Base-by-base conservation (phyloP, 1,284 basidiomycete species). In the Moesziomyces aphidis region DNA sequence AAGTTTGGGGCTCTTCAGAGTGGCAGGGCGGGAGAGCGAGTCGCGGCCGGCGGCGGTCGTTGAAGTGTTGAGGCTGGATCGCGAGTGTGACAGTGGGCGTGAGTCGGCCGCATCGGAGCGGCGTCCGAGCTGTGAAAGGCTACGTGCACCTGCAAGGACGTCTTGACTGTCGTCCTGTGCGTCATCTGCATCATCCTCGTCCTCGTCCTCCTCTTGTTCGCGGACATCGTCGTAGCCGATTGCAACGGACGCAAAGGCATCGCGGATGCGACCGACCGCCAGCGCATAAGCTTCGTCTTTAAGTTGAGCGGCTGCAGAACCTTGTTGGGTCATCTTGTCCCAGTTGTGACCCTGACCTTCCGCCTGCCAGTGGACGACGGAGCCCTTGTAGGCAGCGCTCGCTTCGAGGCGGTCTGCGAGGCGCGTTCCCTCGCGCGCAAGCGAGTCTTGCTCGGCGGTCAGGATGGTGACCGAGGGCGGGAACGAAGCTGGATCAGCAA, bases 261-360 rank as follows among this genome's bases (percentile, higher is more conserved):
- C 61, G 8, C 72, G 47, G 17, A 78, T 56, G 19, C 71, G 49
- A n/a, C 50, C n/a, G 5, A 68, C 24, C 11, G 62, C 54, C 39
- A 75, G 39, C 5, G 48, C 31, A 45, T 78, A 78, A 3, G 70
- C 73, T n/a, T 77, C 64, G 11, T 72, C 55, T 34, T 63, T 69
- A 43, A 73, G 15, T 51, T 66, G 60, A 9, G 51, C 76, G 11
- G 74, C 54, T 15, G 42, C 23, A 6, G 61, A 50, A 8, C 60
- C 66, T 34, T 52, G 22, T 39, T 71, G 58, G 10, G 62, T 63
- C 73, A 78, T 76, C 44, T 78, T 76, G 43, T 78, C 76, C 76
- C 74, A 77, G 43, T 65, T 66, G 61, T 78, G 76, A 3, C 76
- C 76, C 43, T 78, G 73, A 13, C 73, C 73, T n/a, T 47, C 34